phyloP scores from a whole-genome alignment of 768 basidiomycete species.

The Ephemerocybe angulata region DNA sequence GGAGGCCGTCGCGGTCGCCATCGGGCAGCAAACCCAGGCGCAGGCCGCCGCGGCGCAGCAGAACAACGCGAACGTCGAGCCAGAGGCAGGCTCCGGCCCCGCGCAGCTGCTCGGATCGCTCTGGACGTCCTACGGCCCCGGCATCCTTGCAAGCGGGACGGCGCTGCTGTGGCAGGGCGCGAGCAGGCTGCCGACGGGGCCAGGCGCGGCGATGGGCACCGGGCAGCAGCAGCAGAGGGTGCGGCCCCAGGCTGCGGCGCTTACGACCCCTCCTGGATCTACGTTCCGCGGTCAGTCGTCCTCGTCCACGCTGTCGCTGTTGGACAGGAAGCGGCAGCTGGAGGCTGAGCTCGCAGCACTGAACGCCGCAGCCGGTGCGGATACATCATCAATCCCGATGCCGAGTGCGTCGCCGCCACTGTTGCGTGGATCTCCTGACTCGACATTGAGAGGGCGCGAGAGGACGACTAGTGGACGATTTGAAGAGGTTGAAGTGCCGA shows the following conservation, averaged over 20 bases:
- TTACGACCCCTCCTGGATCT: constrained; percentile 24
- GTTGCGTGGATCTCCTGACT: constrained; percentile 34
- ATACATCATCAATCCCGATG: constrained; percentile 28
- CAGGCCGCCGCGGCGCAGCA: too few species aligned
- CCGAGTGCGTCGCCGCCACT: constrained; percentile 22
- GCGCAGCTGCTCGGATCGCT: constrained; percentile 61
- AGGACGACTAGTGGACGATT: constrained; percentile 48
- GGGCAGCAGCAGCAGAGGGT: not conserved
- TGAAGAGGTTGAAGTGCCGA: constrained; percentile 70
- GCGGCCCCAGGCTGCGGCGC: not conserved
- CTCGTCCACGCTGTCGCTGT: constrained; percentile 26
- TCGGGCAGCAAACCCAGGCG: constrained; percentile 39
- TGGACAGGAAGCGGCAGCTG: constrained; percentile 47
- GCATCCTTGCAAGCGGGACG: constrained; percentile 64
- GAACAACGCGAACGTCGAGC: not conserved
- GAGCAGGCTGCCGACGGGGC: constrained; percentile 7
- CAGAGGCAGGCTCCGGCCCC: constrained; percentile 38
- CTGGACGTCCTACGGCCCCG: constrained; percentile 78
- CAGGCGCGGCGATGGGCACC: constrained; percentile 14
- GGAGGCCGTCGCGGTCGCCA: constrained; percentile 53
- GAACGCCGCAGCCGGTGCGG: constrained; percentile 11
- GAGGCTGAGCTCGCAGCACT: constrained; percentile 60
- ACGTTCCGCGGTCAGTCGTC: constrained; percentile 13
- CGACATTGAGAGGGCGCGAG: constrained; percentile 39
- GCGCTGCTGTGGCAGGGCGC: constrained; percentile 55